Evolutionary conservation across 257 asterid genomes (phyloP), one percentile per base, ranked within the genome.

Genomic region (Catharanthus roseus): DNA sequence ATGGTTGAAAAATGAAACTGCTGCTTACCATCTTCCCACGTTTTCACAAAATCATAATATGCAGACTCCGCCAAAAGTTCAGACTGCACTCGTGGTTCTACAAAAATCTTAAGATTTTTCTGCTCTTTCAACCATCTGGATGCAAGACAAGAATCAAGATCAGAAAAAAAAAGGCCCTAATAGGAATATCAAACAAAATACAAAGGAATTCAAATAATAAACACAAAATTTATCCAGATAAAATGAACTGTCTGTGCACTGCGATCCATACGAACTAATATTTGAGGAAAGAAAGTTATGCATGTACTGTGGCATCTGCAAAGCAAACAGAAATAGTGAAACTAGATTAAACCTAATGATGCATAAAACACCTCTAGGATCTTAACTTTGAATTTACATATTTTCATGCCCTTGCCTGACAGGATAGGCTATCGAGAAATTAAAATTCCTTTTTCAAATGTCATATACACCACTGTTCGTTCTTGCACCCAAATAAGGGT

Each of bases 121-220:
- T 87, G 82, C 83, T 90, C 97, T 74, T 85, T 88, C 82, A 92
- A 78, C 97, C 97, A 92, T 86, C 98, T 92, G 82, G 58, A 66
- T 63, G 68, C 69, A 53, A 73, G 56, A 72, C 16, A 45, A 72
- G 50, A 51, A 71, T 39, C 44, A 63, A 3, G 34, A 61, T 15
- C 3, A 34, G 33, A 13, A 65, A 47, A 31, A 16, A n/a, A 16
- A 16, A n/a, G 36, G 11, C 33, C 19, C 36, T 55, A 75, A 57
- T 26, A 42, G 18, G 26, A 42, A 24, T 49, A 16, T 7, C 12
- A 7, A 36, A 16, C 41, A 47, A 54, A 5, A 29, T 15, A 24
- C 26, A 49, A n/a, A 2, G 13, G 41, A 21, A 31, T 26, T 2
- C 26, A 16, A 28, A 49, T 67, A n/a, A 6, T 67, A 12, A 13